Evolutionary conservation across 768 basidiomycete species (phyloP).

Genomic region (Rhodotorula taiwanensis): DNA sequence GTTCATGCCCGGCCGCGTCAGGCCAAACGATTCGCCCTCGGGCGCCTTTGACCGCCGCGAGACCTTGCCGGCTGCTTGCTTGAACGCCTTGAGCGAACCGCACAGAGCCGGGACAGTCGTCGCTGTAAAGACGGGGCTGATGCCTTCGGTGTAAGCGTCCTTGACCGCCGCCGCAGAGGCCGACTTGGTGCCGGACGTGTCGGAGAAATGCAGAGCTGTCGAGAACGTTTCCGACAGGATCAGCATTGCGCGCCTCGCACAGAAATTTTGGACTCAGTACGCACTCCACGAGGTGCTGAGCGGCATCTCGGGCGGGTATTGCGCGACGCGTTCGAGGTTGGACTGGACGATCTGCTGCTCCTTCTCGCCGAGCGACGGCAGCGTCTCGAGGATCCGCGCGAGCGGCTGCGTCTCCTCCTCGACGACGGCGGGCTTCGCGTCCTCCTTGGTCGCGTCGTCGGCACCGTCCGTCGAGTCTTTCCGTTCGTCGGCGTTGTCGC

Average conservation of each 20-base stretch:
- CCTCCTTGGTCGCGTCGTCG: background rate
- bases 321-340: slow-evolving; percentile 22
- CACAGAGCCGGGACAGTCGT: slow-evolving; percentile 19
- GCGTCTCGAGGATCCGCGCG: slow-evolving; percentile 3
- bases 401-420: background rate
- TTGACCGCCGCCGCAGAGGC: slow-evolving; percentile 27
- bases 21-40: slow-evolving; percentile 23
- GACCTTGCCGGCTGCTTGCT: slow-evolving; percentile 22
- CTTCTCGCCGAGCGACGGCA: slow-evolving; percentile 8
- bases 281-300: slow-evolving; percentile 32
- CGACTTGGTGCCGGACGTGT: slow-evolving; percentile 29
- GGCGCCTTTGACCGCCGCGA: slow-evolving; percentile 5
- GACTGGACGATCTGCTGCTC: slow-evolving; percentile 11
- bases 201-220: slow-evolving; percentile 32
- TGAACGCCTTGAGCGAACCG: slow-evolving; percentile 33
- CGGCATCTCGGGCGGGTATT: slow-evolving; percentile 31
- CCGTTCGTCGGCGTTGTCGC: background rate
- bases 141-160: slow-evolving; percentile 30
- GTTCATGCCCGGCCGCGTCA: slow-evolving; percentile 28
- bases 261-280: background rate
- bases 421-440: background rate
- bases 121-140: slow-evolving; percentile 26
- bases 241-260: background rate
- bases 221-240: too few relatives aligned
- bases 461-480: background rate